These are phyloP conservation scores for Zanthoxylum bungeanum DNA, from an alignment of 345 rosid genomes.

Conservation along the genomic window DNA sequence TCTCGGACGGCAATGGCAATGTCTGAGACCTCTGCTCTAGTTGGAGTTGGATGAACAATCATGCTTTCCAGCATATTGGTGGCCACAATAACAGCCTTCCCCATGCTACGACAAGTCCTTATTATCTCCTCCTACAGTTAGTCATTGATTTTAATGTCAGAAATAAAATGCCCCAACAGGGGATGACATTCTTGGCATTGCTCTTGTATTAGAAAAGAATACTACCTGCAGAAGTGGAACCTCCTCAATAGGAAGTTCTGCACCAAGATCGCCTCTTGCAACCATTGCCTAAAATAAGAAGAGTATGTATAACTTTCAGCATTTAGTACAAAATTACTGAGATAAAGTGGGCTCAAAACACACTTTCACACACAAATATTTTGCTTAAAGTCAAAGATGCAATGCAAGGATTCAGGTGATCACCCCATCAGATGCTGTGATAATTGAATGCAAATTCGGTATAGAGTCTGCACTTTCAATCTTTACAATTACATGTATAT, in stretches of 20 bases:
- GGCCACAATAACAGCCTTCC: constrained; percentile 98
- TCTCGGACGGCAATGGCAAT: constrained; percentile 98
- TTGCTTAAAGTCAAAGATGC: constrained; percentile 15
- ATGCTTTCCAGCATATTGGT: constrained; percentile 99
- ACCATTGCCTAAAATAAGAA: constrained; percentile 80
- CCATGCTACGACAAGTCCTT: constrained; percentile 94
- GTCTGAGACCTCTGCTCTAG: constrained; percentile 98
- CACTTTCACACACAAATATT: constrained; percentile 2
- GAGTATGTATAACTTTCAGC: constrained; percentile 9
- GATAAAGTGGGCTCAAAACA: background rate
- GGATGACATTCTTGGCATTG: constrained; percentile 7
- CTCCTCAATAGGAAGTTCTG: constrained; percentile 99
- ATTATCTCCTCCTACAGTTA: constrained; percentile 79
- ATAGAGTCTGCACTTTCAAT: constrained; percentile 98
- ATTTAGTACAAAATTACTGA: background rate
- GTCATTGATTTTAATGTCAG: constrained; percentile 4
- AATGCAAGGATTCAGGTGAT: constrained; percentile 24
- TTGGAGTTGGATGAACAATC: constrained; percentile 98
- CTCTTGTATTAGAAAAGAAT: constrained; percentile 19
- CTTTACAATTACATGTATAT: constrained; percentile 88
- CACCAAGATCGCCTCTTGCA: constrained; percentile 99
- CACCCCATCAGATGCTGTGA: constrained; percentile 99
- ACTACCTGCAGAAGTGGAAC: constrained; percentile 95
- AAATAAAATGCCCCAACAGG: constrained; percentile 15
- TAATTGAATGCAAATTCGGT: constrained; percentile 88